Conservation (phyloP, 179 eudicot genomes). For the Silene vulgaris region DNA sequence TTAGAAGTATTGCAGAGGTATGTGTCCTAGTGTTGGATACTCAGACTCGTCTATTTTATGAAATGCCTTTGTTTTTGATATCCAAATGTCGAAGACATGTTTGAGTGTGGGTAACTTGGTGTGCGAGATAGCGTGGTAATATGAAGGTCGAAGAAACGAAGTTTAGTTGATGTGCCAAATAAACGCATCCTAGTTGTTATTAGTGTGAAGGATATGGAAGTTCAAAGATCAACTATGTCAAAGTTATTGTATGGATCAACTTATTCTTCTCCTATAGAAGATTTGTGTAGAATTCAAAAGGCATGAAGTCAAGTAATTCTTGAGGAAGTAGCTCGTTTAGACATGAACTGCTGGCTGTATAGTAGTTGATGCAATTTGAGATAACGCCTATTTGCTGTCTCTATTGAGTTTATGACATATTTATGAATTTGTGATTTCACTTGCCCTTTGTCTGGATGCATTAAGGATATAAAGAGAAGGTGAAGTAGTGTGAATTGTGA, state of each 20-base stretch:
- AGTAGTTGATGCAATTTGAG: no score
- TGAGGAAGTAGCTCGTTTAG: constrained; percentile 3
- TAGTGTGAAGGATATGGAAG: not conserved
- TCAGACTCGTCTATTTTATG: not conserved
- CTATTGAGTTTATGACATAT: no score
- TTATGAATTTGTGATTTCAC: no score
- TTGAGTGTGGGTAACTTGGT: not conserved
- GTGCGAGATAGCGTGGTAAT: not conserved
- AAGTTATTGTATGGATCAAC: not conserved
- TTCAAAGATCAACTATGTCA: not conserved
- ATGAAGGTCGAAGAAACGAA: not conserved
- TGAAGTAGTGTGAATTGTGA: not conserved
- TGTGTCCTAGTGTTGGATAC: not conserved
- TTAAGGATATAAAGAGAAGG: not conserved
- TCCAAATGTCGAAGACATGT: not conserved
- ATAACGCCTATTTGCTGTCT: no score
- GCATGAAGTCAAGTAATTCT: not conserved
- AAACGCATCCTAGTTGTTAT: not conserved
- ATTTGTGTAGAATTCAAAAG: no score
- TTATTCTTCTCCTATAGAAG: not conserved
- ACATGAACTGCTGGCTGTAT: not conserved
- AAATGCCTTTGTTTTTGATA: not conserved
- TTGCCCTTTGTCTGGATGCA: not conserved
- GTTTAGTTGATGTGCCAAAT: not conserved
- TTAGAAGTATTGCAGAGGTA: not conserved